Evolutionary conservation across 768 basidiomycete species (phyloP), one percentile per base, ranked within the genome.

Genomic region (Hysterangium stoloniferum): DNA sequence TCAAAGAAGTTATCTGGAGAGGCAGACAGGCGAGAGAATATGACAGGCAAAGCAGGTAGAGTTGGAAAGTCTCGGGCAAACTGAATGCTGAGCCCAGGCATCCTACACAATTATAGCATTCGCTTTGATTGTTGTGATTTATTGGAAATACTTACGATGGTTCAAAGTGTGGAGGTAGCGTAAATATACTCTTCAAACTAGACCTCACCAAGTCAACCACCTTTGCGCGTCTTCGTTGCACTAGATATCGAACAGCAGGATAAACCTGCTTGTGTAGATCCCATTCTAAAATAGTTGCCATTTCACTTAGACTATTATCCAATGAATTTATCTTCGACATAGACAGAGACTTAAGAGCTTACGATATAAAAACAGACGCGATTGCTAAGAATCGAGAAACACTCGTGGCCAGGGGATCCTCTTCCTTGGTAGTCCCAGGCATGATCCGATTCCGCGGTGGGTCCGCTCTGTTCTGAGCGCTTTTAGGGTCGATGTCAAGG

Each of bases 211-310:
- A 77, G 55, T 97, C 93, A 36, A 96, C 84, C 24, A 98, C 71
- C 58, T 90, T 90, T 4, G 91, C 95, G 59, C 89, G 78, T 47
- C 89, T 77, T 66, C 93, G 92, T 53, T 89, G 82, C 27, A 97
- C 86, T 27, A 99, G 73, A 78, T 92, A 92, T 15, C 90, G 79
- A 7, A 95, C 94, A n/a, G 87, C 80, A 0, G 92, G 88, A 60
- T 86, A 88, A 0, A 95, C 75, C 58, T 95, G 89, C 0, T 77
- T 71, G 57, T 90, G 81, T 6, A 90, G 68, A 56, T 92, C 83
- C 80, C 89, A 89, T 52, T 91, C 88, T 34, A 94, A 68, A 31
- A 88, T 62, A 60, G 74, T 82, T 2, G 84, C 84, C 74, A 92
- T 82, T 56, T 91, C 88, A 12, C 79, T 79, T 29, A 93, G 71